Conservation (phyloP, 371 early-diverging fungal genomes). For the Smittium culicis region DNA sequence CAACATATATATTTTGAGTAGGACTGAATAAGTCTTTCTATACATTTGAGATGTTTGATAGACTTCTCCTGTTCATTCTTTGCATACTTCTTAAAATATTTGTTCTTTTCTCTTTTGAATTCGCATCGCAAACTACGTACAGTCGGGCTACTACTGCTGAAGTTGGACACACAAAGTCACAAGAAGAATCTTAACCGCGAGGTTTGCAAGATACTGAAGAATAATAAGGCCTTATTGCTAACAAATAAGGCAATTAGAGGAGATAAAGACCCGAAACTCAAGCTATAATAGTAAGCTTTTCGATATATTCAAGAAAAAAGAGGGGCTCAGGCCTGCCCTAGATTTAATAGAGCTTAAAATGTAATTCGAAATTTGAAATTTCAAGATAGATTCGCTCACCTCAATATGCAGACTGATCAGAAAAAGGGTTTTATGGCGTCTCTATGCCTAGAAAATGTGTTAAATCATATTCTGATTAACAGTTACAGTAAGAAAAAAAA, state of each 20-base stretch:
- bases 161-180: not conserved
- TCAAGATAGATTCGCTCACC: slow-evolving; percentile 20
- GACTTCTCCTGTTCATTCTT: not conserved
- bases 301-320: not conserved
- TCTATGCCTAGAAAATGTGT: slow-evolving; percentile 28
- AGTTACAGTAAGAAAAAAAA: slow-evolving; percentile 23
- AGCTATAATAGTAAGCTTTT: slow-evolving; percentile 8
- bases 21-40: too few relatives aligned
- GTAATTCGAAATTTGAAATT: slow-evolving; percentile 21
- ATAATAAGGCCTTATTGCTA: not conserved
- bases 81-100: not conserved
- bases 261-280: not conserved
- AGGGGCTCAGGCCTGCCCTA: slow-evolving; percentile 17
- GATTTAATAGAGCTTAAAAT: slow-evolving; percentile 26
- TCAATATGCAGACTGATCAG: slow-evolving; percentile 21
- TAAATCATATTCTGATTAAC: slow-evolving; percentile 27
- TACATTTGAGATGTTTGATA: too few relatives aligned
- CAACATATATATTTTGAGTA: not conserved
- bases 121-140: not conserved
- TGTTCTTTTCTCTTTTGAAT: not conserved
- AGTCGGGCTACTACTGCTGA: not conserved
- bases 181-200: not conserved
- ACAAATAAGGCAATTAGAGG: not conserved
- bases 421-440: slow-evolving; percentile 21
- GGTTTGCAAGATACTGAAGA: not conserved